Evolutionary conservation across 257 asterid species (phyloP), one percentile per base, ranked within the genome.

Genomic region (Knoxia roxburghii): DNA sequence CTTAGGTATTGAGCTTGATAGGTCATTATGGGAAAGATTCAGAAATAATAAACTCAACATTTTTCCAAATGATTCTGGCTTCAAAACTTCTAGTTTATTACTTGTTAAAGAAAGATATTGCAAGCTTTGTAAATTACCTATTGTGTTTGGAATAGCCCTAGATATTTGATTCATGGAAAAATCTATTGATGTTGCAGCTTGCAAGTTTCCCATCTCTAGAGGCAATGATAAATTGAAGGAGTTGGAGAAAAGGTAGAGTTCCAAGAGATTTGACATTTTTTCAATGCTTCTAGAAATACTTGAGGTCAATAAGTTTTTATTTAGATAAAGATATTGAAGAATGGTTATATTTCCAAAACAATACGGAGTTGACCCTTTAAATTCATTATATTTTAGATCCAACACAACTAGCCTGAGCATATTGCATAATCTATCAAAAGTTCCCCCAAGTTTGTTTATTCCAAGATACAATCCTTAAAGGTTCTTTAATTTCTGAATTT

Each of bases 301-400:
- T 2, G 61, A 55, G 17, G 61, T 32, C 39, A 55, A 0, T 26
- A 32, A 9, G 41, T 60, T 33, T 27, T 7, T 1, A 0, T 4
- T 5, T 0, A 61, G 27, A 3, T 35, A 4, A 27, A 70, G 46
- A 0, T 2, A 2, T 17, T 20, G 18, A 0, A 69, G 33, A 14
- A 50, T 30, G 33, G 1, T 69, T 15, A 45, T 43, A 45, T 59
- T 21, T 14, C 67, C 67, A 18, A 69, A 21, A 21, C 73, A 69
- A n/a, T 69, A 72, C 0, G 84, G 83, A 24, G 82, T 46, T 18
- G 61, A 32, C 7, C 84, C 80, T 0, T 33, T 33, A 55, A 76
- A 21, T 30, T 53, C 7, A 45, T 76, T 85, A 8, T 12, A 3
- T 12, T 32, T 2, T 46, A 78, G 15, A 51, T 41, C 0, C 12